Evolutionary conservation across 257 asterid genomes (phyloP), one percentile per base, ranked within the genome.

Genomic region (Nicotiana benthamiana): DNA sequence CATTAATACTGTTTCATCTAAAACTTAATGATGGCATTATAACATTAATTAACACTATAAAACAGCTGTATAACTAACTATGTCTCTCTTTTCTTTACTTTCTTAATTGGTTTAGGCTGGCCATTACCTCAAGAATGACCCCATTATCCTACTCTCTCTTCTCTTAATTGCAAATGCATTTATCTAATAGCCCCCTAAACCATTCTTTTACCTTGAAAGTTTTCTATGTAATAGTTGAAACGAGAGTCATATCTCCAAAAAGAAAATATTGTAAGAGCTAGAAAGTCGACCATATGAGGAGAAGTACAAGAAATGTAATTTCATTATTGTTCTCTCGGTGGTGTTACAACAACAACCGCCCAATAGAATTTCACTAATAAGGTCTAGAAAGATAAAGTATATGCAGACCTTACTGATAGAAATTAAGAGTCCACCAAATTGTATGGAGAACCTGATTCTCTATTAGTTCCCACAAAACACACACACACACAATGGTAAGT

Each of bases 21-120:
- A 10, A 78, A 34, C 24, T 78, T 34, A 60, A 78, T 46, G 81
- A 78, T 43, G 74, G 28, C 59, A 78, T 36, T 77, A 77, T 77
- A 54, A 78, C 81, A 74, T 60, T 36, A 77, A 60, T 60, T 78
- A 78, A 56, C 81, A 40, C 59, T 78, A 78, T 43, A 59, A 77
- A 36, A 40, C 68, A 77, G 59, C 81, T 77, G 57, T 56, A 36
- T 77, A 36, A 77, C 81, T 77, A 78, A 60, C 40, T 60, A 9
- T 30, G 65, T 52, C 28, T 70, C 59, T 43, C 54, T 56, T 57
- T 36, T 20, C n/a, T 59, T 77, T 60, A 36, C 74, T 46, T 77
- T 77, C 57, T 77, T 62, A 62, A 74, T 22, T 62, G 81, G 79
- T 77, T 77, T 77, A 57, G 81, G 81, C 81, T 59, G 81, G 53